Evolutionary conservation across 495 filamentous ascomycete species (phyloP), one percentile per base, ranked within the genome.

Genomic region (Acidomyces sp.): DNA sequence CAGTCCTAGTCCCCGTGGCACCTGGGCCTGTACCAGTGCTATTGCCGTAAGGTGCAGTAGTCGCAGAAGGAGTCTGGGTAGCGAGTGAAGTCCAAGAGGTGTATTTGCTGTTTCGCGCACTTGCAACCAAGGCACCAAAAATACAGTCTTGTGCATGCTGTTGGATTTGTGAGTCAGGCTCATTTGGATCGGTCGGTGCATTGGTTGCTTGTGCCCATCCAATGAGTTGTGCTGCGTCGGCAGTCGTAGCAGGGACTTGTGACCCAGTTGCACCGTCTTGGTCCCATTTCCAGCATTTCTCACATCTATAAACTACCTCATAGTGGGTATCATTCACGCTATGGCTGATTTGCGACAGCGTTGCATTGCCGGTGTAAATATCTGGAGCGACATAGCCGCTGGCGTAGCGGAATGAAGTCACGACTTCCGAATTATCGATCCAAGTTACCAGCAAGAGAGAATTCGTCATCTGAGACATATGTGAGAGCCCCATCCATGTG

Each of bases 241-340:
- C 4, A 39, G 31, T 35, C 18, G 49, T 55, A 11, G 43, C 34
- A 1, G 57, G 57, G 18, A 55, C 33, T 29, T 60, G 55, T 6
- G 57, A 54, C 51, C 49, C 71, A 49, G 49, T 62, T 53, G 54
- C 66, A 12, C 65, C 63, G 25, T 62, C 62, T 13, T 71, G 64
- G 54, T 67, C 57, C 72, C 75, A 80, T 2, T 57, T 56, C 26
- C 73, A 63, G 57, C 78, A 82, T 54, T 69, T 62, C 50, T 74
- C 59, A 62, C 77, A 82, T 17, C 70, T 64, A 57, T 75, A 80
- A 21, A 77, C 66, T 15, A 77, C 53, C 37, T 67, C 67, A 53
- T 68, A 82, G 31, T 63, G 55, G 6, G 61, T 65, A 25, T 54
- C 39, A 49, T 69, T 76, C 42, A 75, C 55, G 34, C 52, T 65